These are phyloP conservation scores for Diaporthe velutina DNA, from an alignment of 2,329 filamentous ascomycete species.

Conservation along the genomic window DNA sequence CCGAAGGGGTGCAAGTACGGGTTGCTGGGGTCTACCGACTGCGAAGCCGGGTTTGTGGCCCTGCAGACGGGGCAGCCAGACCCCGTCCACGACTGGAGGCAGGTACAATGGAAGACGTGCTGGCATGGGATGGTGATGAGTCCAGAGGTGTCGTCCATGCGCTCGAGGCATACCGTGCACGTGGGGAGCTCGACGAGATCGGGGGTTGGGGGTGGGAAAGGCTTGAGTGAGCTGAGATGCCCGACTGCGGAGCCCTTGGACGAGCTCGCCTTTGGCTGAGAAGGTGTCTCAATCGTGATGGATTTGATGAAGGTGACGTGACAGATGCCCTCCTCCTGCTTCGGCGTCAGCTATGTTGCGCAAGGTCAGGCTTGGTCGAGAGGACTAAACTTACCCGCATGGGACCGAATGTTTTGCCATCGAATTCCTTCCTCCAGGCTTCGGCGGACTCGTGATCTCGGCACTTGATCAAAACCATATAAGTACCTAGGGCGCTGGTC, in stretches of 20 bases:
- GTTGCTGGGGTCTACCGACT: constrained; percentile 59
- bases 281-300: constrained; percentile 83
- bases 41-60: constrained; percentile 74
- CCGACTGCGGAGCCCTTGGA: constrained; percentile 47
- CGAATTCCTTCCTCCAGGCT: constrained; percentile 87
- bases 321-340: constrained; percentile 83
- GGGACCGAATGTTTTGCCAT: constrained; percentile 92
- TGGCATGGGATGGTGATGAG: constrained; percentile 96
- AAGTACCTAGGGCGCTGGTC: constrained; percentile 89
- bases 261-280: constrained; percentile 54
- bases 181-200: constrained; percentile 92
- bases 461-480: constrained; percentile 97
- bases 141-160: constrained; percentile 98
- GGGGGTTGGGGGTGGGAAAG: constrained; percentile 78
- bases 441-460: constrained; percentile 79
- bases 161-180: constrained; percentile 94
- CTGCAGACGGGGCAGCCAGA: constrained; percentile 94
- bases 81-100: constrained; percentile 95
- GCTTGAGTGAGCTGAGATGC: constrained; percentile 64
- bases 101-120: constrained; percentile 97
- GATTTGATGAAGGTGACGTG: constrained; percentile 95
- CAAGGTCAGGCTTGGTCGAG: constrained; percentile 35
- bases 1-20: constrained; percentile 69
- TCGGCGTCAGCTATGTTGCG: constrained; percentile 42
- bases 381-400: constrained; percentile 75